Conservation (phyloP, 352 stramenopile genomes). For the Phytophthora palmivora region DNA sequence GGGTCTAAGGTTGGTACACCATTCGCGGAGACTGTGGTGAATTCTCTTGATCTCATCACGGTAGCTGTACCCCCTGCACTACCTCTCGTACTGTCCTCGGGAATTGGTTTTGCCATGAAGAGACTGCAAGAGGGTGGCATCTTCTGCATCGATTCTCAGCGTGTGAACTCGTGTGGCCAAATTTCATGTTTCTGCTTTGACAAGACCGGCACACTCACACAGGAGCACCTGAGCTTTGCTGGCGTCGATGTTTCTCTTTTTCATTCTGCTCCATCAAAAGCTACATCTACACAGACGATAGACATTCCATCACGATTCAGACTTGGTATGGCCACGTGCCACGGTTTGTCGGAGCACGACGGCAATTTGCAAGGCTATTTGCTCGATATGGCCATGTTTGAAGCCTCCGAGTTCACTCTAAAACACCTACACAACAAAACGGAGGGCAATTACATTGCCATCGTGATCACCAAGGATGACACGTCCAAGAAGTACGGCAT, state of each 20-base stretch:
- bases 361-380: too few relatives aligned
- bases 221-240: constrained; percentile 52
- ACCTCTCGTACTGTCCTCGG: constrained; percentile 56
- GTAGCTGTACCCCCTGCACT: constrained; percentile 60
- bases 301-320: constrained; percentile 25
- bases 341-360: constrained; percentile 34
- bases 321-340: constrained; percentile 56
- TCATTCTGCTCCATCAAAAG: too few relatives aligned
- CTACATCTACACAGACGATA: not conserved
- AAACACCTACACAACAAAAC: too few relatives aligned
- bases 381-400: too few relatives aligned
- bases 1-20: constrained; percentile 14
- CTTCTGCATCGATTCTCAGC: constrained; percentile 52
- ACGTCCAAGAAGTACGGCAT: constrained; percentile 43
- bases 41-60: constrained; percentile 61
- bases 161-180: constrained; percentile 64
- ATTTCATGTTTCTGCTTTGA: constrained; percentile 73
- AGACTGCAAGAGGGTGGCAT: constrained; percentile 37
- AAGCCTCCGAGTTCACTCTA: too few relatives aligned
- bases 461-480: too few relatives aligned
- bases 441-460: too few relatives aligned
- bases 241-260: constrained; percentile 30
- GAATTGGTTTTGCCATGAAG: constrained; percentile 53
- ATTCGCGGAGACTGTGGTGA: constrained; percentile 30
- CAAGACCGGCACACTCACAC: constrained; percentile 70